Conservation (phyloP, 2,329 filamentous ascomycete species). For the Aspergillus brasiliensis region DNA sequence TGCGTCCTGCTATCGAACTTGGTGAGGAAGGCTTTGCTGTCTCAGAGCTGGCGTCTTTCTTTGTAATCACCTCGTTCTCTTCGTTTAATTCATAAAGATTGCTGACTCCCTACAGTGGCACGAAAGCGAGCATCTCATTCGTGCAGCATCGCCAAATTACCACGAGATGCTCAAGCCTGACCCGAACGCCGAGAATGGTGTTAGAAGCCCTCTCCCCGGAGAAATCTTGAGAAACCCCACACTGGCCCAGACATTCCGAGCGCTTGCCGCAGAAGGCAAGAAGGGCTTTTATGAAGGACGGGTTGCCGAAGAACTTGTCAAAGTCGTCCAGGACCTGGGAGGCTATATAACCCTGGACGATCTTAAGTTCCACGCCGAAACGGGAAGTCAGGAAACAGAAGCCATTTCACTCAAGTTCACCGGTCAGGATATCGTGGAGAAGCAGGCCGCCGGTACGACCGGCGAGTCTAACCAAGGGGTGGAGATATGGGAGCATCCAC, state of each 20-base stretch:
- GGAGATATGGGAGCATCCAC: conserved; percentile 93
- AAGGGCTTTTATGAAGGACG: conserved; percentile 87
- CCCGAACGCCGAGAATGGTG: conserved; percentile 65
- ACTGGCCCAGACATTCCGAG: conserved; percentile 77
- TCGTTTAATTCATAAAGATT: background rate
- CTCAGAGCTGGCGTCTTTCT: conserved; percentile 71
- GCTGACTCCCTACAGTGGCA: conserved; percentile 64
- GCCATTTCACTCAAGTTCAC: conserved; percentile 80
- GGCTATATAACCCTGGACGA: conserved; percentile 80
- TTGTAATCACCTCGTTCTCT: conserved; percentile 54
- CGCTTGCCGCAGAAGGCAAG: conserved; percentile 78
- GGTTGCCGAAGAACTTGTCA: conserved; percentile 78
- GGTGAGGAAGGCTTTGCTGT: conserved; percentile 90
- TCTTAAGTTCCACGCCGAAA: conserved; percentile 71
- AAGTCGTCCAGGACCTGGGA: conserved; percentile 73
- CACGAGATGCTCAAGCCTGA: conserved; percentile 85
- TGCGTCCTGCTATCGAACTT: conserved; percentile 79
- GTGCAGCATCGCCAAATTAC: conserved; percentile 78
- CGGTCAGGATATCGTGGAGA: conserved; percentile 61
- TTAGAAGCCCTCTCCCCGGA: conserved; percentile 73
- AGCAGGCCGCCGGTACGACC: conserved; percentile 48
- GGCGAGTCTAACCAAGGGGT: conserved; percentile 54
- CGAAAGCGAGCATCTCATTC: conserved; percentile 63
- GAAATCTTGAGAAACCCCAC: conserved; percentile 88
- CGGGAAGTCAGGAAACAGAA: conserved; percentile 76